Conservation (phyloP, 352 stramenopile species). For the Pythium volutum region DNA sequence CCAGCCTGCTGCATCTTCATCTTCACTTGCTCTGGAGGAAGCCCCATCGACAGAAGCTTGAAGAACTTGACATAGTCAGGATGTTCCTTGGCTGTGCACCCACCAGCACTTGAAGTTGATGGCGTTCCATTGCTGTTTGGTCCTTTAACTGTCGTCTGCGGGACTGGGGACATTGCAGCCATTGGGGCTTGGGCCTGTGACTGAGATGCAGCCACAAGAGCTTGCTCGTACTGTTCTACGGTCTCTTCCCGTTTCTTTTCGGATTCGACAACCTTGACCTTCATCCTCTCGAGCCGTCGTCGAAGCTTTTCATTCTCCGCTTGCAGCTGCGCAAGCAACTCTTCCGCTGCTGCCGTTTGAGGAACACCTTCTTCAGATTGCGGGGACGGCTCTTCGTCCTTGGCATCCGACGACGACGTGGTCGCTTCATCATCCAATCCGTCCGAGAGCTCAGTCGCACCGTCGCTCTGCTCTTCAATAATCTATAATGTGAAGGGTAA, state of each 20-base stretch:
- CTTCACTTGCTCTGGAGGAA: conserved; percentile 80
- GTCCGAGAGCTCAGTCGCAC: conserved; percentile 49
- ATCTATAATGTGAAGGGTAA: conserved; percentile 25
- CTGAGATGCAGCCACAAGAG: conserved; percentile 19
- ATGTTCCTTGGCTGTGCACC: conserved; percentile 63
- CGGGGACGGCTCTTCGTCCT: conserved; percentile 35
- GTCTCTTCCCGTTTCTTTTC: conserved; percentile 52
- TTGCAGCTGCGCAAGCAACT: conserved; percentile 50
- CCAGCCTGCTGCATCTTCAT: conserved; percentile 82
- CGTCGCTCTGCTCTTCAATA: conserved; percentile 71
- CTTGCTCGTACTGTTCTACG: conserved; percentile 44
- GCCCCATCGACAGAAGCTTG: conserved; percentile 77
- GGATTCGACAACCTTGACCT: conserved; percentile 55
- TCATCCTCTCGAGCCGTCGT: conserved; percentile 70
- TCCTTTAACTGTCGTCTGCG: conserved; percentile 15
- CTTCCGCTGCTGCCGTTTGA: conserved; percentile 30
- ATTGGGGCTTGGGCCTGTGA: conserved; percentile 9
- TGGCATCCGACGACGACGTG: conserved; percentile 32
- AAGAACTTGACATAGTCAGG: conserved; percentile 82
- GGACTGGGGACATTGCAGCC: conserved; percentile 5
- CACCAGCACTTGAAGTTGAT: conserved; percentile 15
- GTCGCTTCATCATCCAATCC: conserved; percentile 52
- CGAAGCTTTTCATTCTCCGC: conserved; percentile 78
- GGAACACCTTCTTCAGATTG: conserved; percentile 22
- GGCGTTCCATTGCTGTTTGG: conserved; percentile 17